Percentiles rank a stretch among this genome's conserved stretches.
Evolutionary conservation across 352 stramenopile species (phyloP).

Genomic region (Phytophthora constricta): DNA sequence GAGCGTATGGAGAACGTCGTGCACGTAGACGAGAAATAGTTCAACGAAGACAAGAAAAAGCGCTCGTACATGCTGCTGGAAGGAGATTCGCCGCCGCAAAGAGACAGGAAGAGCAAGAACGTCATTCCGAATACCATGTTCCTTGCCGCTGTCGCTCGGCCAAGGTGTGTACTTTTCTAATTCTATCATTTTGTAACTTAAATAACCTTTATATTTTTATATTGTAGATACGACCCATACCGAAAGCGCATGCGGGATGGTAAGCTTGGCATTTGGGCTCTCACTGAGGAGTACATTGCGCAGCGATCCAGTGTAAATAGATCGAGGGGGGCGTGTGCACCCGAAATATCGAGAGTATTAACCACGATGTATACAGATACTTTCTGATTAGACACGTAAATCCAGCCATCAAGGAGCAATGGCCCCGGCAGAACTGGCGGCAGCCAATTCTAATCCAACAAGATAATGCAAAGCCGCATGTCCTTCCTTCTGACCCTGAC

Average conservation of each 20-base stretch:
- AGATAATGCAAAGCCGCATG: constrained; percentile 37
- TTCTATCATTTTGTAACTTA: constrained; percentile 1
- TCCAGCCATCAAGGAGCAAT: constrained; percentile 33
- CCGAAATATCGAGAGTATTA: constrained; percentile 23
- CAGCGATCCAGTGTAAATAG: constrained; percentile 27
- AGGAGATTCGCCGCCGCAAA: neutral
- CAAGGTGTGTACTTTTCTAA: no score
- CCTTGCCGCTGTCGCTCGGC: no score
- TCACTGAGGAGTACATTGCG: constrained; percentile 21
- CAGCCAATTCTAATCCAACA: constrained; percentile 29
- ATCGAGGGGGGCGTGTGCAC: constrained; percentile 7
- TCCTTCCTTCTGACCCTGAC: constrained; percentile 18
- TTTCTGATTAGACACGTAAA: constrained; percentile 27
- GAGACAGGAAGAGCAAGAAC: constrained; percentile 10
- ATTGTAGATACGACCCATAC: neutral
- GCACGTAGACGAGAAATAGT: constrained; percentile 22
- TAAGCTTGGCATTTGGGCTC: constrained; percentile 40
- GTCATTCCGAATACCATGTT: constrained; percentile 12
- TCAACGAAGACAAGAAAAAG: constrained; percentile 11
- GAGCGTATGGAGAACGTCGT: constrained; percentile 13
- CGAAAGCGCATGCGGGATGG: constrained; percentile 19
- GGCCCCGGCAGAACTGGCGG: constrained; percentile 9
- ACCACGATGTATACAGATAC: constrained; percentile 19
- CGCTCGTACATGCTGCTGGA: neutral
- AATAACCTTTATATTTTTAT: neutral